Conservation (phyloP, 306 rosid species). For the Cyclanthera cordifolia region DNA sequence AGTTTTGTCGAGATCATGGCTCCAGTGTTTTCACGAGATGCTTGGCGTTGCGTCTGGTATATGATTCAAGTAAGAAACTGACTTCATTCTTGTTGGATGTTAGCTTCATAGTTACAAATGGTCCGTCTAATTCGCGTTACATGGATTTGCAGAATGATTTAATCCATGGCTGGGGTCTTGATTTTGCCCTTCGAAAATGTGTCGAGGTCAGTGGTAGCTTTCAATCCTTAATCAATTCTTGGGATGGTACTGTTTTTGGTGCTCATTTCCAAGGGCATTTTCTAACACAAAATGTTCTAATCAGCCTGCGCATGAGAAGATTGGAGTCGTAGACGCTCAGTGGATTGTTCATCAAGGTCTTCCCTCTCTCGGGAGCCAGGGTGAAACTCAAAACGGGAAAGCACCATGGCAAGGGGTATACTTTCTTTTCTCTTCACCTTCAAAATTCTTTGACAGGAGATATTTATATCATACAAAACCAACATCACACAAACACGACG, state of each 20-base stretch:
- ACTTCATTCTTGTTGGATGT: conserved; percentile 5
- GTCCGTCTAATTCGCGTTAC: conserved; percentile 2
- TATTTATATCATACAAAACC: not conserved
- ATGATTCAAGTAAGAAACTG: conserved; percentile 69
- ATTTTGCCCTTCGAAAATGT: conserved; percentile 86
- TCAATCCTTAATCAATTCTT: not conserved
- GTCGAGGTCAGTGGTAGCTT: conserved; percentile 50
- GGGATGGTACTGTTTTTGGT: not conserved
- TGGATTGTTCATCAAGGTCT: conserved; percentile 90
- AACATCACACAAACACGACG: not conserved
- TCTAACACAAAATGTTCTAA: conserved; percentile 12
- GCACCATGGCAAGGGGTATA: conserved; percentile 83
- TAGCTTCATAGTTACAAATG: conserved; percentile 2
- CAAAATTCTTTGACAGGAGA: not conserved
- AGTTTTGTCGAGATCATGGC: conserved; percentile 99
- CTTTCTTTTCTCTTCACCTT: conserved; percentile 8
- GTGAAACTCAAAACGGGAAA: conserved; percentile 61
- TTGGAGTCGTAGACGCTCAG: conserved; percentile 94
- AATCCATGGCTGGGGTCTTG: conserved; percentile 99
- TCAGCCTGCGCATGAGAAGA: conserved; percentile 97
- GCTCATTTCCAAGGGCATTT: not conserved
- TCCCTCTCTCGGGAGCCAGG: conserved; percentile 95
- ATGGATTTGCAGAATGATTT: conserved; percentile 67
- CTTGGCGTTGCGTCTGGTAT: conserved; percentile 99
- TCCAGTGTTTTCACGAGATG: conserved; percentile 91